phyloP scores from a whole-genome alignment of 2,329 filamentous ascomycete species.

The Elsinoe batatas region DNA sequence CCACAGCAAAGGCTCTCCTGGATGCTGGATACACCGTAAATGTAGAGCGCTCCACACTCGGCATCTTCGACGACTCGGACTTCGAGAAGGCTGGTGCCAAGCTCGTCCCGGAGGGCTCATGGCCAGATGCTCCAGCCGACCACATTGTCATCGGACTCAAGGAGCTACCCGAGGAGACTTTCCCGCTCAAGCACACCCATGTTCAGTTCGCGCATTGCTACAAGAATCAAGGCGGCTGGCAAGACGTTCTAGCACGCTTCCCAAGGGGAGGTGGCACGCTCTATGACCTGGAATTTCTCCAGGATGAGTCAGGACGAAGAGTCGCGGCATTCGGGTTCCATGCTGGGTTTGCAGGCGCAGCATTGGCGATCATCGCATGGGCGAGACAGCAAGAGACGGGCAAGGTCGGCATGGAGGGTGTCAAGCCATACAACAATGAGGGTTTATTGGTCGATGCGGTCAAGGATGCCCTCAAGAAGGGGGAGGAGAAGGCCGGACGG shows the following conservation, averaged over 20 bases:
- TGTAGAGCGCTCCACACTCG: slow-evolving; percentile 30
- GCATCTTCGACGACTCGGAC: slow-evolving; percentile 32
- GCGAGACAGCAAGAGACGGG: slow-evolving; percentile 68
- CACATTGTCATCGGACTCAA: slow-evolving; percentile 30
- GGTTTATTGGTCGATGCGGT: slow-evolving; percentile 62
- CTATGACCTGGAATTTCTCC: slow-evolving; percentile 79
- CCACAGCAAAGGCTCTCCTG: slow-evolving; percentile 32
- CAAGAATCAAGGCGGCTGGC: slow-evolving; percentile 60
- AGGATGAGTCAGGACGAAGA: slow-evolving; percentile 59
- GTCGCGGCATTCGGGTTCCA: slow-evolving; percentile 62
- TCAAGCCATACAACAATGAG: slow-evolving; percentile 65
- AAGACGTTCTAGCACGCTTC: slow-evolving; percentile 69
- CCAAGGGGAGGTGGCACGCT: slow-evolving; percentile 65
- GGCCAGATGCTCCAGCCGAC: slow-evolving; percentile 32
- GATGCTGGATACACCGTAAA: slow-evolving; percentile 33
- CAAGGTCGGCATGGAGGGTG: slow-evolving; percentile 53
- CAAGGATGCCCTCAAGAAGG: slow-evolving; percentile 58
- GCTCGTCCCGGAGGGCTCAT: slow-evolving; percentile 32
- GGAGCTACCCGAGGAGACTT: slow-evolving; percentile 47
- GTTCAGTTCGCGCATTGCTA: slow-evolving; percentile 33
- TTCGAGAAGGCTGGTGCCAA: slow-evolving; percentile 32
- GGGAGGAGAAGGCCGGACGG: slow-evolving; percentile 55
- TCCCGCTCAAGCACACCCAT: slow-evolving; percentile 57
- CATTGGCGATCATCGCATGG: slow-evolving; percentile 65
- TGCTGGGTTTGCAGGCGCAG: slow-evolving; percentile 61